A percentile compares a stretch with the other conserved stretches of the same genome.
Conservation (phyloP, 495 filamentous ascomycete species). For the Astrothelium subdiscretum region DNA sequence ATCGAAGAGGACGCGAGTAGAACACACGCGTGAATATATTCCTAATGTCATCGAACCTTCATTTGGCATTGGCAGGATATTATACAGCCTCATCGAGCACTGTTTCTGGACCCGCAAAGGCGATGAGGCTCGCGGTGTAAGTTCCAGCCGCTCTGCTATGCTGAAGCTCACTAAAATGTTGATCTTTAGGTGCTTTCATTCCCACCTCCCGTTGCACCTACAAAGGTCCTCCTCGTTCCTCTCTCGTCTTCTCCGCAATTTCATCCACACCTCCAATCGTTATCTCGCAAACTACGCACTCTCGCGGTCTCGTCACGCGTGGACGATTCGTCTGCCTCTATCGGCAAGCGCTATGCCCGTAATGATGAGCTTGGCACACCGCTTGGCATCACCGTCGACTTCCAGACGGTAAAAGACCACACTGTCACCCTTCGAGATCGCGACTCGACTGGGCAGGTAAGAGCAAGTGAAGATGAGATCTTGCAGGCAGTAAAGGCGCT, state of each 20-base stretch:
- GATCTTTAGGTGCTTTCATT: conserved; percentile 49
- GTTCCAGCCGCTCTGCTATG: conserved; percentile 17
- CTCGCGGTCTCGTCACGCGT: conserved; percentile 51
- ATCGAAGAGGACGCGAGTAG: conserved; percentile 55
- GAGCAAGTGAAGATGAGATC: conserved; percentile 55
- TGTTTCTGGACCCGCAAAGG: conserved; percentile 61
- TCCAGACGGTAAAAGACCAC: conserved; percentile 56
- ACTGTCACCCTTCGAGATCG: conserved; percentile 58
- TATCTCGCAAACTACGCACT: conserved; percentile 47
- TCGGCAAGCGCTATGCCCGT: conserved; percentile 54
- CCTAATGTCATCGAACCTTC: conserved; percentile 81
- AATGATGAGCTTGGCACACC: conserved; percentile 60
- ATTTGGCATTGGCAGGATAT: conserved; percentile 71
- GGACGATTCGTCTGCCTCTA: conserved; percentile 55
- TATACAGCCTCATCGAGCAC: conserved; percentile 71
- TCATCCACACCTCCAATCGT: conserved; percentile 39
- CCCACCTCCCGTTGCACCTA: conserved; percentile 53
- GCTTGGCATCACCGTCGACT: conserved; percentile 57
- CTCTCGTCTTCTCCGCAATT: conserved; percentile 49
- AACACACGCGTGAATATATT: conserved; percentile 64
- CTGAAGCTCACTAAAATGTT: conserved; percentile 5
- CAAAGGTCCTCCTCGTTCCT: conserved; percentile 58
- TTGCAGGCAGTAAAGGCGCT: conserved; percentile 47
- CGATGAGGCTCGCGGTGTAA: conserved; percentile 53
- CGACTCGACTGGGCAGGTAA: conserved; percentile 56